Evolutionary conservation across 768 basidiomycete genomes (phyloP).

Genomic region (Porphyrellus cyaneotinctus): DNA sequence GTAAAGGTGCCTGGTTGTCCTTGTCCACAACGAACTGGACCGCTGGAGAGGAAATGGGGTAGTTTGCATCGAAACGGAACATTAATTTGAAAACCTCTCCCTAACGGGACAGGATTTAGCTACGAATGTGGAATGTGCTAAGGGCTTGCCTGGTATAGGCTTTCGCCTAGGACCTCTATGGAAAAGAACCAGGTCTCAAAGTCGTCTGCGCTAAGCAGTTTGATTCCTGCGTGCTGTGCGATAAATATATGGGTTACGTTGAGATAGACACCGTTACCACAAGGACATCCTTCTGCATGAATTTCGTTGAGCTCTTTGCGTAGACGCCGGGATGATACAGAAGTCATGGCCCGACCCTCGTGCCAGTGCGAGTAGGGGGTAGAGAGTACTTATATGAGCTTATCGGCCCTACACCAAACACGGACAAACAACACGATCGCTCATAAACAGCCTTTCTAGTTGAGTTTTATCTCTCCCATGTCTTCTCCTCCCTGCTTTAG

Average conservation of each 20-base stretch:
- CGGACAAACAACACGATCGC: conserved; percentile 31
- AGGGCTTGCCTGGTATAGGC: conserved; percentile 59
- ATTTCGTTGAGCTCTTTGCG: conserved; percentile 72
- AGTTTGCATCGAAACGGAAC: conserved; percentile 77
- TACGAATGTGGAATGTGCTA: neutral
- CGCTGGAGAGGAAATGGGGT: conserved; percentile 85
- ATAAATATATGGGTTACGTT: neutral
- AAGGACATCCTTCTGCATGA: conserved; percentile 59
- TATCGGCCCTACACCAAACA: conserved; percentile 30
- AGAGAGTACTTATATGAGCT: conserved; percentile 2
- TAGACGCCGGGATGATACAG: conserved; percentile 60
- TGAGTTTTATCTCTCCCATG: conserved; percentile 23
- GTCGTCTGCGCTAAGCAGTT: conserved; percentile 69
- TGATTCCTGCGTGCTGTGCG: conserved; percentile 52
- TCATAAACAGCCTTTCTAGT: conserved; percentile 23
- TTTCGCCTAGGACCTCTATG: conserved; percentile 82
- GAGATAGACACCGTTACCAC: conserved; percentile 39
- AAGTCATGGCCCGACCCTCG: conserved; percentile 43
- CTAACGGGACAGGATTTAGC: conserved; percentile 35
- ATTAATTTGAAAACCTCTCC: conserved; percentile 73
- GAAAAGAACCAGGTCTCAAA: conserved; percentile 74
- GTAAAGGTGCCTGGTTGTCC: conserved; percentile 62
- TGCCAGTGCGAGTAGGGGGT: conserved; percentile 11
- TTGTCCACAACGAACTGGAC: conserved; percentile 79
- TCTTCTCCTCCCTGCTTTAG: conserved; percentile 57